Base-by-base conservation (phyloP, 2,329 filamentous ascomycete species). In the Drechmeria coniospora region DNA sequence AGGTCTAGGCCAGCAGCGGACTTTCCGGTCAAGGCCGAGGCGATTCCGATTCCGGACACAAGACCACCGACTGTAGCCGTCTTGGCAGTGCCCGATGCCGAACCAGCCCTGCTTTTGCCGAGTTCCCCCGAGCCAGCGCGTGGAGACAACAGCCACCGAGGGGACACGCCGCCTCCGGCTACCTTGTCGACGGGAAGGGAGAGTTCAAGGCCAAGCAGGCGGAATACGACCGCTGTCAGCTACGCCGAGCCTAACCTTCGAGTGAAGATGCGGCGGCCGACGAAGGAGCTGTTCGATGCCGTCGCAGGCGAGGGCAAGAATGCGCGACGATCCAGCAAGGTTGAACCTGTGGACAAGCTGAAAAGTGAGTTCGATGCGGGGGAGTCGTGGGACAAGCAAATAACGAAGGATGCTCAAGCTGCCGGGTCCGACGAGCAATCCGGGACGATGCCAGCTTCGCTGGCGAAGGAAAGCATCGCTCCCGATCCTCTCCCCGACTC, bases 241-340 rank as follows among this genome's bases (percentile, higher is more conserved):
- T 90, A 90, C 48, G 78, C 79, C 8, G 79, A 87, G 48, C 81
- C 81, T 2, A 87, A 79, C 42, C 59, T 90, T 23, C 67, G 78
- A 35, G 78, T 76, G 45, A 90, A 90, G 55, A 86, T 90, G 80
- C 68, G 81, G 32, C 68, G 81, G 33, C 79, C 81, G 14, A 79
- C 76, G 2, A 81, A 81, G 45, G 72, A 81, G 37, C 53, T 86
- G 8, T 68, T 77, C 20, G 79, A 84, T 47, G 80, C 79, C 2
- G 79, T 87, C 10, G 54, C 65, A 8, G 72, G 68, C n/a, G 68
- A 77, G 39, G 66, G 63, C 18, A 73, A 65, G 43, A 58, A 63
- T 32, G 32, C 61, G 37, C 45, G 58, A 27, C 50, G 56, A 29
- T 53, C 49, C 15, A 64, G 57, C 34, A 53, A 41, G 24, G 42